Evolutionary conservation across 768 basidiomycete genomes (phyloP), one percentile per base, ranked within the genome.

Genomic region (Termitomyces sp.): DNA sequence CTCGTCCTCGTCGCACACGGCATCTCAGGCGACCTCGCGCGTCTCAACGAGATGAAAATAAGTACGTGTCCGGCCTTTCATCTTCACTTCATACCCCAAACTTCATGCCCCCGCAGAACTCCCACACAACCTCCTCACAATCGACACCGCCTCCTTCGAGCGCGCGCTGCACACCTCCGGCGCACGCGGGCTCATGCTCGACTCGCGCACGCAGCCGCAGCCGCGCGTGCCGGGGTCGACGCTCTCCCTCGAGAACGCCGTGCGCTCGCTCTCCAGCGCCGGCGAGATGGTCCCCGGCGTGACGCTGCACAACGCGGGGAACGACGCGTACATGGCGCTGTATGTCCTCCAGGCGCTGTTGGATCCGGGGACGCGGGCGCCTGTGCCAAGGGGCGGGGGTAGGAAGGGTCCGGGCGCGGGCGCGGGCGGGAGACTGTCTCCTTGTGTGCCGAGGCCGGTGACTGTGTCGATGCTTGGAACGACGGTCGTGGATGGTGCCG

Each of bases 261-360:
- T 93, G n/a, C 79, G 76, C 55, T 66, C 67, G 59, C 47, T 59
- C 32, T 57, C 65, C 3, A 12, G 12, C 5, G 20, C 18, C 18
- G n/a, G 27, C 18, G 12, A 24, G 0, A 16, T 12, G 30, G 68
- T 79, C 20, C 78, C 72, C 16, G 70, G 74, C 55, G 83, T 81
- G 57, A 67, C 70, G 14, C 67, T 87, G 58, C 83, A 88, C 68
- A 91, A 92, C 65, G 75, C 91, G n/a, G 91, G 91, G 14, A 93
- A 93, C 68, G 87, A 90, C 60, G 87, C 91, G 4, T 83, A 89
- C 65, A 76, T 88, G 76, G 73, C 75, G 51, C 79, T 93, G 30
- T 82, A 88, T 42, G 82, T 78, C 13, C 74, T 93, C 32, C 91
- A 93, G 65, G 75, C 82, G 64, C 78, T 93, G 39, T 69, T 90